Evolutionary conservation across 2,329 filamentous ascomycete species (phyloP).

Genomic region (Pyrenophora teres): DNA sequence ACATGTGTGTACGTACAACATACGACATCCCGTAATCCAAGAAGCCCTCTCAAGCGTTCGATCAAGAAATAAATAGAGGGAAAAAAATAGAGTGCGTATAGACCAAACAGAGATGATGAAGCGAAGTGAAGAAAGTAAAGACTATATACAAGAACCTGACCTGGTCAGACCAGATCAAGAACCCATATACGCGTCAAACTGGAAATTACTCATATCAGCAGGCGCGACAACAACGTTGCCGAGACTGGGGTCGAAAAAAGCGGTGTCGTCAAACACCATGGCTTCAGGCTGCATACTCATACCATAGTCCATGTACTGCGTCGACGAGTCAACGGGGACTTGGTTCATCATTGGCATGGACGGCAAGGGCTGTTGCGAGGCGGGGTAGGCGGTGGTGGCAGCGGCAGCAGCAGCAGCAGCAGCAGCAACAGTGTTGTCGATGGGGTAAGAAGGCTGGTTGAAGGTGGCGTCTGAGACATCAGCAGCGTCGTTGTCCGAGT

Average conservation of each 20-base stretch:
- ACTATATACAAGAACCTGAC: not conserved
- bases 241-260: conserved; percentile 28
- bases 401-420: no score
- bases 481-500: conserved; percentile 28
- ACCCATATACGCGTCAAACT: conserved; percentile 37
- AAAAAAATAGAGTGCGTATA: not conserved
- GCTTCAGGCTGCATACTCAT: conserved; percentile 28
- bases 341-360: conserved; percentile 15
- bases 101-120: not conserved
- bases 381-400: conserved; percentile 8
- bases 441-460: conserved; percentile 12
- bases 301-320: conserved; percentile 26
- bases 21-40: not conserved
- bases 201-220: conserved; percentile 25
- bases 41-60: no score
- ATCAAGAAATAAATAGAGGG: not conserved
- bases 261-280: conserved; percentile 23
- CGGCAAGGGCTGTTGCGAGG: conserved; percentile 16
- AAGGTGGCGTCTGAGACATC: conserved; percentile 14
- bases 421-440: conserved; percentile 5
- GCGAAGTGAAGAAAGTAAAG: conserved; percentile 1
- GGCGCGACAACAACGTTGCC: not conserved
- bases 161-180: not conserved
- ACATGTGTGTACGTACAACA: not conserved
- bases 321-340: conserved; percentile 19